These are phyloP conservation scores for Sarocladium strictum DNA, from an alignment of 2,329 filamentous ascomycete genomes.

Conservation along the genomic window DNA sequence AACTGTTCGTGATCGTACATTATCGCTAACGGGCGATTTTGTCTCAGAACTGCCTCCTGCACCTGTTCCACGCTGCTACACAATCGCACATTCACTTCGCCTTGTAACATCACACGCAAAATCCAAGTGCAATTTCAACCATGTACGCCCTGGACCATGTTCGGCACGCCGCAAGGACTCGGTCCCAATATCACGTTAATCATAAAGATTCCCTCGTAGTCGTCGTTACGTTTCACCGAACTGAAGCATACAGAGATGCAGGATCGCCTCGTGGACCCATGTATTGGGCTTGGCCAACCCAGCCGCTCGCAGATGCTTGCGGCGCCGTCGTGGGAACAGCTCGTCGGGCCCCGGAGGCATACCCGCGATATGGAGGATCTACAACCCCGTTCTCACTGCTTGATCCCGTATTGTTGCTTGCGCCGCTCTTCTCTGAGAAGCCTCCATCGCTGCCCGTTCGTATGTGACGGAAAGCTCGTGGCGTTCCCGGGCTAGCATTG, in stretches of 20 bases:
- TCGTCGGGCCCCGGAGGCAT: background rate
- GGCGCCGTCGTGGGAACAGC: background rate
- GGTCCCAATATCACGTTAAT: background rate
- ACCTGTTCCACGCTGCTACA: background rate
- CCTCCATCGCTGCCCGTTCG: conserved; percentile 14
- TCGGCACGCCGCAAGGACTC: background rate
- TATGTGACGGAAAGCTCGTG: conserved; percentile 20
- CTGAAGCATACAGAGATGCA: background rate
- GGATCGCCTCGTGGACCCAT: background rate
- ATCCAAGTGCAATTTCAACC: background rate
- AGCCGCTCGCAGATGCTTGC: background rate
- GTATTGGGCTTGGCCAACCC: background rate
- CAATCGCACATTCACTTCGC: background rate
- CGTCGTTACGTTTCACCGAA: background rate
- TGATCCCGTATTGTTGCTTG: conserved; percentile 17
- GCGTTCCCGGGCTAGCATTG: conserved; percentile 25
- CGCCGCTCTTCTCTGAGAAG: conserved; percentile 28
- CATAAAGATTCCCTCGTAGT: background rate
- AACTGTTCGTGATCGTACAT: too few relatives aligned
- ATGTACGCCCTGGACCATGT: too few relatives aligned
- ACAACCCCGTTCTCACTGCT: conserved; percentile 19
- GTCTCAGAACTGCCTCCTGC: background rate
- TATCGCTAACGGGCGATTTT: background rate
- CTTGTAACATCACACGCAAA: background rate
- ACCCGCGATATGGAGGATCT: conserved; percentile 4